Base-by-base conservation (phyloP, 176 grass and related monocot genomes). In the Thalia dealbata region DNA sequence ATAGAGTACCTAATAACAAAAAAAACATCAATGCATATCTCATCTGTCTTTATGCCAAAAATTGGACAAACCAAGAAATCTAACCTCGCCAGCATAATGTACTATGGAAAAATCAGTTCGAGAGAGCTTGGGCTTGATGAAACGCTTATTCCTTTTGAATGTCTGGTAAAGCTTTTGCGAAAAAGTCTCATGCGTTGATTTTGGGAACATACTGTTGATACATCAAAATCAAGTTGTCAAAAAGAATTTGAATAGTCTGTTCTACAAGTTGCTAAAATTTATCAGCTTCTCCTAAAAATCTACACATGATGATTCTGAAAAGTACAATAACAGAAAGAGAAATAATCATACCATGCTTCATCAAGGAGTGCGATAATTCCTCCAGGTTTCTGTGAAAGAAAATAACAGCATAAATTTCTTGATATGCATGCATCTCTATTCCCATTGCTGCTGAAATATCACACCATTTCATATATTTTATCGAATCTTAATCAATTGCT, bases 101-200 rank as follows among this genome's bases (percentile, higher is more conserved):
- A 81, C 73, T 42, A 99, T 78, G 26, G 90, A 86, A 77, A 99
- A 99, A 81, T 95, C 90, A 61, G 95, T 99, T 27, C 95, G 95
- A 70, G 95, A 99, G 66, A 99, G 79, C 65, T 99, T 99, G 26
- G 95, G 95, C 60, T 99, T 99, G 72, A 90, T 48, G 67, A 99
- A 99, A 19, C 95, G 83, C 78, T 95, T 95, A 75, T 95, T 77
- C 48, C 76, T 85, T 82, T 85, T 85, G 67, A 95, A 99, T 59
- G 90, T 99, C 77, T 99, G 90, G 78, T 99, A 99, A n/a, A 99
- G 81, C 77, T 99, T 99, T 77, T 99, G 90, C 52, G 87, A 54
- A 86, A 99, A 99, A 21, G 95, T 95, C 81, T 99, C 95, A 32
- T 99, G 95, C 67, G 95, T 99, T 71, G 90, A 93, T 75, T 91